phyloP scores from a whole-genome alignment of 2,329 filamentous ascomycete genomes.

The Chrysoporthe puriensis region DNA sequence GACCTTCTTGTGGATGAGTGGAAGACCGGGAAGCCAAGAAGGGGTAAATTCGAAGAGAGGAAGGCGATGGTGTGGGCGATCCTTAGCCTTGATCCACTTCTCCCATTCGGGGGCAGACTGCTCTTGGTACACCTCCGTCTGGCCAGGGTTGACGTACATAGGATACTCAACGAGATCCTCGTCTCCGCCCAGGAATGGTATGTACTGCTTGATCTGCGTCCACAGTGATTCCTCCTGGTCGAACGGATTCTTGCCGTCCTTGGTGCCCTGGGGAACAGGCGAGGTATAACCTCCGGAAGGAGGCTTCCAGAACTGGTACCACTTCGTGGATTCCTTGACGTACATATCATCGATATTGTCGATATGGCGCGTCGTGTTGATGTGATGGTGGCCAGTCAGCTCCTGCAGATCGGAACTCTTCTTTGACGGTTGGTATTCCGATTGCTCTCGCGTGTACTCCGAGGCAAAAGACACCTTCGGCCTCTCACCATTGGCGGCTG shows the following conservation, averaged over 20 bases:
- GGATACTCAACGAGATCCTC: constrained; percentile 60
- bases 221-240: constrained; percentile 46
- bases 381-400: constrained; percentile 40
- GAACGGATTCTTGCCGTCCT: constrained; percentile 49
- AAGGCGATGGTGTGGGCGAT: constrained; percentile 83
- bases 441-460: constrained; percentile 41
- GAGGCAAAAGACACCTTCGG: constrained; percentile 40
- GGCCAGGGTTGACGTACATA: constrained; percentile 62
- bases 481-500: constrained; percentile 38
- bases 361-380: constrained; percentile 58
- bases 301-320: constrained; percentile 69
- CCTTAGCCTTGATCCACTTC: constrained; percentile 77
- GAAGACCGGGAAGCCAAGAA: constrained; percentile 76
- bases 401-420: constrained; percentile 43
- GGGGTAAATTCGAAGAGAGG: constrained; percentile 60
- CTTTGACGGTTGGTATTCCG: constrained; percentile 44
- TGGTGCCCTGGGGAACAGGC: constrained; percentile 61
- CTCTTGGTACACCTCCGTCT: constrained; percentile 60
- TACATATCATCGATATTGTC: constrained; percentile 55
- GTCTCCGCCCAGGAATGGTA: constrained; percentile 55
- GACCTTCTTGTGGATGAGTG: constrained; percentile 83
- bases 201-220: constrained; percentile 51
- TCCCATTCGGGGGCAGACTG: constrained; percentile 72
- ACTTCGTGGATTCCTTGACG: constrained; percentile 49
- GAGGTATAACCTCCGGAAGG: constrained; percentile 64